Percentiles rank a stretch among this genome's conserved stretches.
Conservation (phyloP, 108 stramenopile species). For the Fistulifera pelliculosa region DNA sequence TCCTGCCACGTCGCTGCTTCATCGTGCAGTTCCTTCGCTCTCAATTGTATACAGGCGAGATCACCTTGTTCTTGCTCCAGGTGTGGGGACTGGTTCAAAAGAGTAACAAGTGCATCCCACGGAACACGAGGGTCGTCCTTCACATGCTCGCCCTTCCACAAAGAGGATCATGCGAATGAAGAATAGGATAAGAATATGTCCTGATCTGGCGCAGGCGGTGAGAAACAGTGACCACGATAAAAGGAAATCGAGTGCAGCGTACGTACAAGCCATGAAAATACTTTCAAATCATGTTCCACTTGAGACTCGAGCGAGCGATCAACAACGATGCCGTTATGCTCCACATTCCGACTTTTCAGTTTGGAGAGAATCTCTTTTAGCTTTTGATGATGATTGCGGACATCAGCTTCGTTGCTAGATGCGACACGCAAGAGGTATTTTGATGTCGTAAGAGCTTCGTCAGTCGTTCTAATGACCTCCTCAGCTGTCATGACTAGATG, state of each 20-base stretch:
- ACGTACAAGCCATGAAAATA: conserved; percentile 53
- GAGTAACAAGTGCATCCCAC: conserved; percentile 29
- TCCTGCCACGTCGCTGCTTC: conserved; percentile 49
- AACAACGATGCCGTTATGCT: conserved; percentile 18
- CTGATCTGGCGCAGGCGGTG: conserved; percentile 7
- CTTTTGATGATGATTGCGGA: conserved; percentile 26
- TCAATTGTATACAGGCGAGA: conserved; percentile 29
- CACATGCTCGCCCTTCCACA: neutral
- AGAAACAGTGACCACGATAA: conserved; percentile 5
- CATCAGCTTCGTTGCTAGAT: conserved; percentile 20
- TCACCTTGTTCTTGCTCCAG: conserved; percentile 24
- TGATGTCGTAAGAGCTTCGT: conserved; percentile 19
- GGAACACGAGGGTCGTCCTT: conserved; percentile 17
- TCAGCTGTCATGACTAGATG: conserved; percentile 5
- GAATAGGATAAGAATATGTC: conserved; percentile 21
- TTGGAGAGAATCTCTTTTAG: conserved; percentile 30
- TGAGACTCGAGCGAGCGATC: conserved; percentile 18
- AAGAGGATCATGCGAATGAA: conserved; percentile 1
- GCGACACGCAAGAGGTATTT: conserved; percentile 32
- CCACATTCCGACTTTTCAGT: conserved; percentile 20
- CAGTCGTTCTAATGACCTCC: conserved; percentile 34
- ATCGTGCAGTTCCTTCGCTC: conserved; percentile 44
- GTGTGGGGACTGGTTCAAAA: conserved; percentile 28
- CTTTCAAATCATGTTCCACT: conserved; percentile 30
- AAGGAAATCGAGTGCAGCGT: conserved; percentile 13